phyloP scores from a whole-genome alignment of 306 rosid genomes.

The Cicer judaicum region DNA sequence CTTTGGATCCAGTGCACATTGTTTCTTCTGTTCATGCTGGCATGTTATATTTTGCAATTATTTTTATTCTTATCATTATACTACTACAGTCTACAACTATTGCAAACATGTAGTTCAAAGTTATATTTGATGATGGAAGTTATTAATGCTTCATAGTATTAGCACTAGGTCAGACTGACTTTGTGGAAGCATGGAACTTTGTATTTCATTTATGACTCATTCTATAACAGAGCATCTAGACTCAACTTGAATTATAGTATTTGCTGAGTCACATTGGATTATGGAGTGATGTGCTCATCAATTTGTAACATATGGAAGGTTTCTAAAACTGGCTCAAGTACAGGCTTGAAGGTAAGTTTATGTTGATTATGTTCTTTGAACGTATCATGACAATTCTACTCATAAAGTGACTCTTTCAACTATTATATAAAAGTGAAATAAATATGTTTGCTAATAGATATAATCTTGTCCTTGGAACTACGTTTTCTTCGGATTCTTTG shows the following conservation, averaged over 20 bases:
- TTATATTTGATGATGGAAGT: background rate
- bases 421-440: constrained; percentile 1
- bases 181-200: background rate
- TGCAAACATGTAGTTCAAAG: background rate
- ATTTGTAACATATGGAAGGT: constrained; percentile 6
- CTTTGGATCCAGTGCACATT: constrained; percentile 10
- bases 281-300: background rate
- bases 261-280: background rate
- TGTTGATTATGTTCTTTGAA: background rate
- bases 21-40: constrained; percentile 28
- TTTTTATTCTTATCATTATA: background rate
- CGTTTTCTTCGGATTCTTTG: constrained; percentile 28
- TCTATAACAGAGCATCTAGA: too few species aligned
- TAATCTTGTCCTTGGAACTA: constrained; percentile 27
- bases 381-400: background rate
- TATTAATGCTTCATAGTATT: background rate
- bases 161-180: constrained; percentile 2
- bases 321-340: constrained; percentile 3
- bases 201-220: background rate
- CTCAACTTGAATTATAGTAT: background rate
- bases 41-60: background rate
- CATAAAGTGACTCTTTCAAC: background rate
- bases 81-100: background rate
- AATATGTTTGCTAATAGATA: background rate
- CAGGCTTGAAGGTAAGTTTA: background rate